phyloP scores from a whole-genome alignment of 2,329 filamentous ascomycete species.

The Alternaria novae-zelandiae region DNA sequence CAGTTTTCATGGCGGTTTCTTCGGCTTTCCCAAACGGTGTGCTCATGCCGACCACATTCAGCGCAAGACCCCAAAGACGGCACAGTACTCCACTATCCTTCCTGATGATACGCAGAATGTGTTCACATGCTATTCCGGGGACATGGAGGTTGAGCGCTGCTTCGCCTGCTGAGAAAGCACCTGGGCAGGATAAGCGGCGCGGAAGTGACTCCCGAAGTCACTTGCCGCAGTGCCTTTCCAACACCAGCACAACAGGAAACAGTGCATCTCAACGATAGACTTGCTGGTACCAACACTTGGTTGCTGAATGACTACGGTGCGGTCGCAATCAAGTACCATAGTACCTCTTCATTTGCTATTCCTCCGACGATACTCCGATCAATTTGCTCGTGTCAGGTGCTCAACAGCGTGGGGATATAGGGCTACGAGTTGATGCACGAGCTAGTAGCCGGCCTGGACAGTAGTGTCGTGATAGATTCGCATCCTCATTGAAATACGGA shows the following conservation, averaged over 20 bases:
- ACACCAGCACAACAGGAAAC: not conserved
- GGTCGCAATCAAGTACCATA: slow-evolving; percentile 19
- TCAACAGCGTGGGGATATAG: slow-evolving; percentile 10
- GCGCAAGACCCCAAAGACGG: not conserved
- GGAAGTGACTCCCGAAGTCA: not conserved
- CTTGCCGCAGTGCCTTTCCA: not conserved
- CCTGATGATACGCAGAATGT: not conserved
- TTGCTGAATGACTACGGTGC: slow-evolving; percentile 10
- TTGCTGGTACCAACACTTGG: not conserved
- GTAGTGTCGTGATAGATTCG: not conserved
- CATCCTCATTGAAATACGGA: not conserved
- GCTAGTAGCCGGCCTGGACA: not conserved
- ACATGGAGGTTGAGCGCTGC: not conserved
- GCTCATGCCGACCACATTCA: not conserved
- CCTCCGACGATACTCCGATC: slow-evolving; percentile 14
- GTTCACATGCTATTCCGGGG: not conserved
- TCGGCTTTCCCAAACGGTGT: not conserved
- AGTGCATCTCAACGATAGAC: slow-evolving; percentile 2
- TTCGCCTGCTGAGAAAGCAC: not conserved
- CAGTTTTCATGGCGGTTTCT: not conserved
- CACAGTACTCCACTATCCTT: not conserved
- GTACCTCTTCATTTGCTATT: slow-evolving; percentile 15
- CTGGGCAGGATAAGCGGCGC: not conserved
- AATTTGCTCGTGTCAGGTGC: slow-evolving; percentile 18
- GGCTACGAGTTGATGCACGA: slow-evolving; percentile 1